Conservation (phyloP, 139 green algal species). For the Tetradesmus obliquus region DNA sequence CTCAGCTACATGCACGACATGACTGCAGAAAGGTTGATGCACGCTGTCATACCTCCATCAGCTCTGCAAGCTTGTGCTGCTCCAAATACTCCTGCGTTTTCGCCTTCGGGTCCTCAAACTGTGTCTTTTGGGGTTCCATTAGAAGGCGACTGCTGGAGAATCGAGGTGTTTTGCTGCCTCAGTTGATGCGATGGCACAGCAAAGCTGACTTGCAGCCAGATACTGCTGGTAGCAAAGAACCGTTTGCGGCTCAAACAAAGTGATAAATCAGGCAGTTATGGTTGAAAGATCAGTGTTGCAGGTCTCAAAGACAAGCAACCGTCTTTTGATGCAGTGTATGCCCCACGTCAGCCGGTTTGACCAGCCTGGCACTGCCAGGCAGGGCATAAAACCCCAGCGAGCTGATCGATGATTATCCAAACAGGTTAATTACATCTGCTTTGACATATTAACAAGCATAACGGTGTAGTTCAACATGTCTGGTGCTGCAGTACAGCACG, state of each 20-base stretch:
- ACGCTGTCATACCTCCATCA: constrained; percentile 19
- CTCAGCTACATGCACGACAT: not conserved
- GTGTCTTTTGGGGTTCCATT: not conserved
- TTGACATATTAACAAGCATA: too few relatives aligned
- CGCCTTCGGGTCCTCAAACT: constrained; percentile 3
- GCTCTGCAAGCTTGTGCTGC: constrained; percentile 20
- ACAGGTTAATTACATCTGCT: too few relatives aligned
- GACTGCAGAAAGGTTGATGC: not conserved
- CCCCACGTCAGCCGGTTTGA: not conserved
- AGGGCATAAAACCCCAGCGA: too few relatives aligned
- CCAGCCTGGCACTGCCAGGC: not conserved
- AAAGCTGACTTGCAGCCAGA: not conserved
- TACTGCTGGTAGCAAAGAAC: not conserved
- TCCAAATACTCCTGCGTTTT: constrained; percentile 25
- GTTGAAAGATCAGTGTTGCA: too few relatives aligned
- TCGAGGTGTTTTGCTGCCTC: not conserved
- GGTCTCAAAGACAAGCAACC: too few relatives aligned
- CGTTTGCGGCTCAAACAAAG: not conserved
- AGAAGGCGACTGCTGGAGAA: rapidly evolving
- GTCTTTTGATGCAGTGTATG: not conserved
- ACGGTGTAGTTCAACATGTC: too few relatives aligned
- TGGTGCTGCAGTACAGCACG: too few relatives aligned
- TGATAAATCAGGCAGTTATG: not conserved
- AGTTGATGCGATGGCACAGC: not conserved
- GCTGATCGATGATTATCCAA: too few relatives aligned